phyloP scores from a whole-genome alignment of 78 protist species.

The Trichosphaerium sp. region DNA sequence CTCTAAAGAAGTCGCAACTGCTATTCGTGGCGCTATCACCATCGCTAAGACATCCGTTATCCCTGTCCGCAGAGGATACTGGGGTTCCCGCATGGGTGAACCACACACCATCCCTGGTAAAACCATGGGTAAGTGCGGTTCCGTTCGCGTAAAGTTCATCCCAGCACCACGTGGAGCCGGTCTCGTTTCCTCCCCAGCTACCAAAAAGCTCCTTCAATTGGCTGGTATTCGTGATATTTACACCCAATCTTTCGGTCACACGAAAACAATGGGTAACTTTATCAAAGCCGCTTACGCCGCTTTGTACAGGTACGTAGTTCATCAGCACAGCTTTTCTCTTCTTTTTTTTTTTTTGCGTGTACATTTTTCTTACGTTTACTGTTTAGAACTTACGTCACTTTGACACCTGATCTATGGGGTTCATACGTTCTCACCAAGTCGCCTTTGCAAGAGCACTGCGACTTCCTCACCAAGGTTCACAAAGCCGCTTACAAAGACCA shows the following conservation, averaged over 20 bases:
- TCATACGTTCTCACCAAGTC: slow-evolving; percentile 44
- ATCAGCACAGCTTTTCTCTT: neutral
- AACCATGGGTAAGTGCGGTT: slow-evolving; percentile 99
- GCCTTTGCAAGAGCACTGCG: slow-evolving; percentile 74
- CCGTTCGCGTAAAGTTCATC: slow-evolving; percentile 93
- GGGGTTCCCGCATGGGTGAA: slow-evolving; percentile 98
- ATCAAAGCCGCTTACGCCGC: too few species aligned
- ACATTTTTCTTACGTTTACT: slow-evolving; percentile 70
- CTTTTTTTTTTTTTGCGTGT: neutral
- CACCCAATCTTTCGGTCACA: slow-evolving; percentile 89
- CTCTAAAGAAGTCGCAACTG: slow-evolving; percentile 98
- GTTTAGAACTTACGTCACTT: slow-evolving; percentile 88
- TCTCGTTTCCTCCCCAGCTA: slow-evolving; percentile 93
- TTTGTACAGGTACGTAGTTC: too few species aligned
- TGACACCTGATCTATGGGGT: slow-evolving; percentile 98
- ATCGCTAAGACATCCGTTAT: slow-evolving; percentile 92
- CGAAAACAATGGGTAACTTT: slow-evolving; percentile 99
- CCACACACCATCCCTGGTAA: slow-evolving; percentile 99
- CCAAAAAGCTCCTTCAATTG: slow-evolving; percentile 92
- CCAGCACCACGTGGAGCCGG: slow-evolving; percentile 99
- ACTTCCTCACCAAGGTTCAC: slow-evolving; percentile 23
- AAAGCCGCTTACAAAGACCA: too few species aligned
- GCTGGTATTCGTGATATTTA: slow-evolving; percentile 99
- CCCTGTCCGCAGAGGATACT: slow-evolving; percentile 99
- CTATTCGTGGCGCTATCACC: slow-evolving; percentile 96